phyloP scores from a whole-genome alignment of 2,329 filamentous ascomycete species.

The Colletotrichum horii region DNA sequence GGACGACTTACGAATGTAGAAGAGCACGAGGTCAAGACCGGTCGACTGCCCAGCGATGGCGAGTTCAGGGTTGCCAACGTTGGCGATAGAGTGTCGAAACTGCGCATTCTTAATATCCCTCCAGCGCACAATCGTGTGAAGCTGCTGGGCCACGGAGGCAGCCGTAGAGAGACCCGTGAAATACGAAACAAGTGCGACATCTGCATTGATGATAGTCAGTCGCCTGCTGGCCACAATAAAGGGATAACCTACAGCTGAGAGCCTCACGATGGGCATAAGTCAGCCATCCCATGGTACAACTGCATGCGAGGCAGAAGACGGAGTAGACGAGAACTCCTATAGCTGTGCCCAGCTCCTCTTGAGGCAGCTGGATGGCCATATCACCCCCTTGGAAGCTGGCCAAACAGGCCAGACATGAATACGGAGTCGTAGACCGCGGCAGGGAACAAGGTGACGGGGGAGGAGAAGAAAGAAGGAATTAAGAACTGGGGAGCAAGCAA shows the following conservation, averaged over 20 bases:
- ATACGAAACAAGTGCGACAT: conserved; percentile 44
- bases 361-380: conserved; percentile 42
- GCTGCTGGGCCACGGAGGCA: conserved; percentile 46
- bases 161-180: conserved; percentile 39
- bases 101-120: conserved; percentile 42
- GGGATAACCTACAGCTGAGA: conserved; percentile 41
- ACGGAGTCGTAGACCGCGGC: background rate
- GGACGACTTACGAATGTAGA: conserved; percentile 49
- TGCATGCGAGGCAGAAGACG: conserved; percentile 35
- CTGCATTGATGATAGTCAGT: conserved; percentile 28
- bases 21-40: conserved; percentile 46
- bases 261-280: conserved; percentile 44
- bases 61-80: conserved; percentile 43
- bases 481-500: conserved; percentile 9
- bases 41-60: conserved; percentile 45
- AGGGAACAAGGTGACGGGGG: conserved; percentile 6
- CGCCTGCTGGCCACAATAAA: background rate
- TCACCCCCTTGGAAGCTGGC: conserved; percentile 19
- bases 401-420: conserved; percentile 12
- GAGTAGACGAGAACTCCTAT: conserved; percentile 40
- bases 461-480: conserved; percentile 8
- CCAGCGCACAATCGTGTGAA: conserved; percentile 45
- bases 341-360: conserved; percentile 36
- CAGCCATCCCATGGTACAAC: conserved; percentile 38
- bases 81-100: conserved; percentile 37